Percentiles rank a stretch among this genome's conserved stretches.
Conservation (phyloP, 345 rosid species). For the Lumnitzera littorea region DNA sequence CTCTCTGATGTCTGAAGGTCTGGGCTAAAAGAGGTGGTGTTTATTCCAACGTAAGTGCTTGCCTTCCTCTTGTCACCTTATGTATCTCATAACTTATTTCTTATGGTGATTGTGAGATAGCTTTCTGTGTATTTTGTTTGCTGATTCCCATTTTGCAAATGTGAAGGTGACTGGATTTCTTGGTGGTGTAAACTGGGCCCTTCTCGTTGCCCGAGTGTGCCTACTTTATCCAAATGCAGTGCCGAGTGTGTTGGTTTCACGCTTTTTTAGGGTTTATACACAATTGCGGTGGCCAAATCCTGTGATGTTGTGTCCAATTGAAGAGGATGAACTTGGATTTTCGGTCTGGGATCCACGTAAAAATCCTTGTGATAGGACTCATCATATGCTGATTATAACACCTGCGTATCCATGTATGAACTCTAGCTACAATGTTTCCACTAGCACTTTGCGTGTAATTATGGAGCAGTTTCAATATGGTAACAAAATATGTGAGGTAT, state of each 20-base stretch:
- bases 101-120: background rate
- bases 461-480: slow-evolving; percentile 64
- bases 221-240: slow-evolving; percentile 63
- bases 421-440: slow-evolving; percentile 71
- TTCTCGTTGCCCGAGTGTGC: slow-evolving; percentile 68
- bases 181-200: slow-evolving; percentile 79
- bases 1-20: slow-evolving; percentile 56
- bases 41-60: slow-evolving; percentile 57
- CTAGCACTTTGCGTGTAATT: slow-evolving; percentile 62
- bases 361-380: slow-evolving; percentile 55
- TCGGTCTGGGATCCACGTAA: slow-evolving; percentile 71
- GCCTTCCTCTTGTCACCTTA: background rate
- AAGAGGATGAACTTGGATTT: slow-evolving; percentile 58
- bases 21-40: slow-evolving; percentile 76
- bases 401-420: slow-evolving; percentile 79
- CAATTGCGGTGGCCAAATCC: slow-evolving; percentile 81
- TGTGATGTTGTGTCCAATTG: slow-evolving; percentile 65
- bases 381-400: slow-evolving; percentile 69
- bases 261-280: slow-evolving; percentile 65
- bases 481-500: slow-evolving; percentile 56
- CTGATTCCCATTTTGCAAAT: background rate
- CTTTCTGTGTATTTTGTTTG: background rate
- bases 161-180: slow-evolving; percentile 75
- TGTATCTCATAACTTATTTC: background rate
- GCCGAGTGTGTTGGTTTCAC: slow-evolving; percentile 63